A percentile compares a stretch with the other conserved stretches of the same genome.
Conservation (phyloP, 768 basidiomycete genomes). For the Cubamyces sp. region DNA sequence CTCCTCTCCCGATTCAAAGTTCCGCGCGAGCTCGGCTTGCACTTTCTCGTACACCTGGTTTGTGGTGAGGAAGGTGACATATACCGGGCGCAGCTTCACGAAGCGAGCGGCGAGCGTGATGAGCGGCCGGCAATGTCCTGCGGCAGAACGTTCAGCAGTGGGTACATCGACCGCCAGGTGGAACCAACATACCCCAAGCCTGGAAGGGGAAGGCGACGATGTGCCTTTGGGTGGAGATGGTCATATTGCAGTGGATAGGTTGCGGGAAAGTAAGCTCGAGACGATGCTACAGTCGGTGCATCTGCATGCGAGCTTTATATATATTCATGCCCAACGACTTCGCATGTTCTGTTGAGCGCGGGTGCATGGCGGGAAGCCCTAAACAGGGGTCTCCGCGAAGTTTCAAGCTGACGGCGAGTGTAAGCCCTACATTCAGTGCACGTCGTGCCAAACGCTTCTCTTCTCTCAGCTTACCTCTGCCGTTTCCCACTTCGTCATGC, state of each 20-base stretch:
- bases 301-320: too few species aligned
- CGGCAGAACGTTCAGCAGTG: background rate
- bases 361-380: too few species aligned
- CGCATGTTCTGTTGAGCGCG: too few species aligned
- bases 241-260: background rate
- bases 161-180: background rate
- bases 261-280: too few species aligned
- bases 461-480: background rate
- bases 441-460: too few species aligned
- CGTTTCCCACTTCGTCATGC: background rate
- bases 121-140: constrained; percentile 25
- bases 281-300: background rate
- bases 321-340: too few species aligned
- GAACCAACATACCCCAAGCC: background rate
- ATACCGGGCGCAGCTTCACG: constrained; percentile 12
- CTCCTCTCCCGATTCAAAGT: constrained; percentile 12
- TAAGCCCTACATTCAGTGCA: too few species aligned
- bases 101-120: constrained; percentile 16
- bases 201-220: background rate
- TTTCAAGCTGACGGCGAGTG: too few species aligned
- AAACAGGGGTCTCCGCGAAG: too few species aligned
- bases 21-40: constrained; percentile 1
- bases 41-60: background rate
- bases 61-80: constrained; percentile 20
- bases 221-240: background rate